Evolutionary conservation across 2,329 filamentous ascomycete genomes (phyloP).

Genomic region (Graphilbum sp.): DNA sequence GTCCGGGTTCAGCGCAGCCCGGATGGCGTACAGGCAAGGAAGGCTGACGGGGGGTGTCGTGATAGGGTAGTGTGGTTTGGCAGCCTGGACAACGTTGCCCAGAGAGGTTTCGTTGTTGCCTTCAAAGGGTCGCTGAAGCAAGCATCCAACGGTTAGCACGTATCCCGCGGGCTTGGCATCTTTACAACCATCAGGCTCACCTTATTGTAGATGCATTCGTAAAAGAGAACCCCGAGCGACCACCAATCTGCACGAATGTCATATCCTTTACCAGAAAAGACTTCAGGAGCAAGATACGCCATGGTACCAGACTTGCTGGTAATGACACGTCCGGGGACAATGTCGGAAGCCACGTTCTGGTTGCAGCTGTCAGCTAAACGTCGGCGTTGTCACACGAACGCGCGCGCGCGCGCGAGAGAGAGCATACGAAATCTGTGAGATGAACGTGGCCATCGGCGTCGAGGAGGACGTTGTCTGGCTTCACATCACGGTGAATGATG

Average conservation of each 20-base stretch:
- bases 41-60: slow-evolving; percentile 83
- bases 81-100: slow-evolving; percentile 64
- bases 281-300: slow-evolving; percentile 89
- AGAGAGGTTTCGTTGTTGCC: slow-evolving; percentile 71
- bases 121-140: slow-evolving; percentile 79
- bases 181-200: no score
- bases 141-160: slow-evolving; percentile 20
- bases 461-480: slow-evolving; percentile 80
- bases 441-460: slow-evolving; percentile 89
- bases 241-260: slow-evolving; percentile 91
- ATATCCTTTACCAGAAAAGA: slow-evolving; percentile 83
- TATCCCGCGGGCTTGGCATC: no score
- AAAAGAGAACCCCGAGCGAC: slow-evolving; percentile 95
- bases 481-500: slow-evolving; percentile 82
- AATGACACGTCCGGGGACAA: slow-evolving; percentile 62
- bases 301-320: slow-evolving; percentile 95
- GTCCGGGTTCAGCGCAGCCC: slow-evolving; percentile 66
- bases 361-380: slow-evolving; percentile 1
- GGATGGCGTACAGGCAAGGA: slow-evolving; percentile 77
- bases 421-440: slow-evolving; percentile 88
- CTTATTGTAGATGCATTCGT: slow-evolving; percentile 99
- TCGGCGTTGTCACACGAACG: no score
- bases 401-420: no score
- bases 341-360: slow-evolving; percentile 92
- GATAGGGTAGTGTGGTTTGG: slow-evolving; percentile 74